phyloP scores from a whole-genome alignment of 306 rosid species.

The Quillaja saponaria region DNA sequence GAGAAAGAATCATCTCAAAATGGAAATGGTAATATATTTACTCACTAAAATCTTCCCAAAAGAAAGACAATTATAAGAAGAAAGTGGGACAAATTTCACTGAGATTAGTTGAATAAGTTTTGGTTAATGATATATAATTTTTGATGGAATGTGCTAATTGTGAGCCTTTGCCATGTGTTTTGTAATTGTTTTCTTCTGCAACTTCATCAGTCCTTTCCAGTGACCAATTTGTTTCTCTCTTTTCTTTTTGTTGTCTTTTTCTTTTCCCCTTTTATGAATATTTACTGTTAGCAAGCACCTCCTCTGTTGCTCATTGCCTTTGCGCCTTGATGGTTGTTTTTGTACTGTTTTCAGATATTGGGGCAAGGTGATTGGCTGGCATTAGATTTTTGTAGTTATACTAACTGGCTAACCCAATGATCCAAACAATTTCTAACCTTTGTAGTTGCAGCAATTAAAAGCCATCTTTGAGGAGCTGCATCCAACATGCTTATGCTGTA shows the following conservation, averaged over 20 bases:
- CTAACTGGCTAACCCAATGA: conserved; percentile 61
- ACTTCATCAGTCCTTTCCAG: conserved; percentile 12
- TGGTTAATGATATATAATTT: neutral
- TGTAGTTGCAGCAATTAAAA: conserved; percentile 60
- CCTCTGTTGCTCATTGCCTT: neutral
- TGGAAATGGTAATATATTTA: conserved; percentile 38
- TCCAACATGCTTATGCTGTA: conserved; percentile 35
- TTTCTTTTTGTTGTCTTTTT: neutral
- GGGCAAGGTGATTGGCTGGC: conserved; percentile 72
- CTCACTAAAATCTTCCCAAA: neutral
- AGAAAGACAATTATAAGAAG: neutral
- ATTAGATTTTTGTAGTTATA: conserved; percentile 44
- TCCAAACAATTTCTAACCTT: conserved; percentile 57
- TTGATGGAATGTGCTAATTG: neutral
- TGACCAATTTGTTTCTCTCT: too few species aligned
- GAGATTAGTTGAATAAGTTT: conserved; percentile 4
- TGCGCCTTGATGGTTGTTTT: conserved; percentile 30
- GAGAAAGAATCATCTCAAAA: conserved; percentile 52
- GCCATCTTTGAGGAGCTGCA: conserved; percentile 53
- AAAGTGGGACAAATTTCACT: conserved; percentile 18
- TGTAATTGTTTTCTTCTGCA: neutral
- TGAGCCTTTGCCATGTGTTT: neutral
- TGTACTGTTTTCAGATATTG: conserved; percentile 68
- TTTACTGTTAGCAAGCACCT: conserved; percentile 13
- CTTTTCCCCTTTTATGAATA: neutral